Evolutionary conservation across 176 grass and related monocot genomes (phyloP).

Genomic region (Cocos nucifera): DNA sequence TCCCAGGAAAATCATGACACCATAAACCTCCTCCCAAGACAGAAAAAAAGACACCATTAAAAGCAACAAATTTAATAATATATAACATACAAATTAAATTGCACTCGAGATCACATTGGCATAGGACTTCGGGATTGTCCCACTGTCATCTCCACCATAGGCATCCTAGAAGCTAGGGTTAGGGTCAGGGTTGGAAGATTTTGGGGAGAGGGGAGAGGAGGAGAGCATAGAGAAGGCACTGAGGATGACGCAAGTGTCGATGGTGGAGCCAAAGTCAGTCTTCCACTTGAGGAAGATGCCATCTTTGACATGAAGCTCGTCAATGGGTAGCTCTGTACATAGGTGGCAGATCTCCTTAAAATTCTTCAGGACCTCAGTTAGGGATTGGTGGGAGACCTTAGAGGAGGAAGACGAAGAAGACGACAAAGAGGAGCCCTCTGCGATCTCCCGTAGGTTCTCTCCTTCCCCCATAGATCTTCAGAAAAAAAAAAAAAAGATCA

Average conservation of each 20-base stretch:
- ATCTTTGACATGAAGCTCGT: constrained; percentile 64
- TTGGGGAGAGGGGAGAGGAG: neutral
- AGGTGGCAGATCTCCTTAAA: constrained; percentile 82
- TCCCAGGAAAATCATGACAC: no score
- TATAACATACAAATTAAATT: no score
- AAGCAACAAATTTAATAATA: no score
- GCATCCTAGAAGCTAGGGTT: neutral
- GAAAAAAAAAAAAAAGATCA: neutral
- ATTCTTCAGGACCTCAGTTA: constrained; percentile 75
- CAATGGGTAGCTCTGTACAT: constrained; percentile 62
- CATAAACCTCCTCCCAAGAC: no score
- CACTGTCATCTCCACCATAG: constrained; percentile 26
- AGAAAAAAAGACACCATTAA: no score
- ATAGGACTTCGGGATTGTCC: constrained; percentile 67
- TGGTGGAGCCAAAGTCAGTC: constrained; percentile 76
- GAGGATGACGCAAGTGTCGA: constrained; percentile 70
- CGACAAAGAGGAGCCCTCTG: neutral
- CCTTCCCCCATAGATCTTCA: neutral
- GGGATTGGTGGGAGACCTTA: constrained; percentile 79
- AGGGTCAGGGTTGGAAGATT: constrained; percentile 5
- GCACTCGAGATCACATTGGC: no score
- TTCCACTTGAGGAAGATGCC: constrained; percentile 84
- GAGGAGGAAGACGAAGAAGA: constrained; percentile 1
- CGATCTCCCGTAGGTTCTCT: no score
- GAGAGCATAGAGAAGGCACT: constrained; percentile 37